Evolutionary conservation across 495 filamentous ascomycete genomes (phyloP).

Genomic region (Xylaria acuta): DNA sequence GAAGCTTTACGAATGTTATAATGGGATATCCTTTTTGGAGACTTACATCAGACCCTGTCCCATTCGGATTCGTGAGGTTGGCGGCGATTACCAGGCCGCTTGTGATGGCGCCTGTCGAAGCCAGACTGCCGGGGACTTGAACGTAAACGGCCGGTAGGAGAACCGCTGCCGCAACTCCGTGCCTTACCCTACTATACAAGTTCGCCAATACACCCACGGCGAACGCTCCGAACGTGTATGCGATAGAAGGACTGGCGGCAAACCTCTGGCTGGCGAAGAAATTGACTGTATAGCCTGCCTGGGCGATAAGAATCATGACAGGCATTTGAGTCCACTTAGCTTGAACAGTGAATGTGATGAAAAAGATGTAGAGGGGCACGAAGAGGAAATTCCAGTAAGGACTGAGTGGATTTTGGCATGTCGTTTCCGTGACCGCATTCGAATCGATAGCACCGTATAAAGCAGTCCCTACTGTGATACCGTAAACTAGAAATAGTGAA

Average conservation of each 20-base stretch:
- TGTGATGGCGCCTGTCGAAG: conserved; percentile 73
- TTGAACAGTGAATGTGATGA: conserved; percentile 81
- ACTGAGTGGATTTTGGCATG: conserved; percentile 66
- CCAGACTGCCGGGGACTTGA: conserved; percentile 84
- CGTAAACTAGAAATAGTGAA: conserved; percentile 88
- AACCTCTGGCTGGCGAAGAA: conserved; percentile 75
- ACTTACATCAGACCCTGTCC: conserved; percentile 18
- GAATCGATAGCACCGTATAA: conserved; percentile 80
- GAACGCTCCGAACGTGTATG: conserved; percentile 80
- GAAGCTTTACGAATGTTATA: background rate
- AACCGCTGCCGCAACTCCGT: conserved; percentile 82
- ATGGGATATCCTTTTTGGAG: background rate
- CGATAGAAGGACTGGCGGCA: conserved; percentile 76
- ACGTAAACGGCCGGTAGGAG: conserved; percentile 92
- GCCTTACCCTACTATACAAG: conserved; percentile 76
- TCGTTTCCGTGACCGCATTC: conserved; percentile 71
- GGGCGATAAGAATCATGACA: conserved; percentile 76
- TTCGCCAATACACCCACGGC: conserved; percentile 84
- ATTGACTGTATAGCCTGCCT: conserved; percentile 82
- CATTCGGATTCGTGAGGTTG: conserved; percentile 60
- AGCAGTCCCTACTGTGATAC: conserved; percentile 89
- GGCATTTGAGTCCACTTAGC: conserved; percentile 86
- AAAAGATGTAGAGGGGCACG: conserved; percentile 78
- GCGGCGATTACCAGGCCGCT: conserved; percentile 72
- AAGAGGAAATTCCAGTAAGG: conserved; percentile 71